These are phyloP conservation scores for Rhynchosporium graminicola DNA, from an alignment of 2,329 filamentous ascomycete genomes.

Conservation along the genomic window DNA sequence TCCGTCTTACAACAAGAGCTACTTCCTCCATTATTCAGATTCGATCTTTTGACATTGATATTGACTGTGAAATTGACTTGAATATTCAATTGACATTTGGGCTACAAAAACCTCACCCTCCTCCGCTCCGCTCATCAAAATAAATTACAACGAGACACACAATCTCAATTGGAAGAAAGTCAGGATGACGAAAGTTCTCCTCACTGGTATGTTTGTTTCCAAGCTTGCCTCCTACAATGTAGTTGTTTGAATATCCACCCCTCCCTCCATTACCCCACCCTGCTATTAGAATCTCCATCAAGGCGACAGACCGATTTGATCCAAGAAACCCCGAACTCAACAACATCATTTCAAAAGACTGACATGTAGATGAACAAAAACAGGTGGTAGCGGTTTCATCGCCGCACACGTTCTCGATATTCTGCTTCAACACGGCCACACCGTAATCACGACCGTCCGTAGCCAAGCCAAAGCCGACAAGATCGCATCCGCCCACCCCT, in stretches of 20 bases:
- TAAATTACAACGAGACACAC: neutral
- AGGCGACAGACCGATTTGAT: too few species aligned
- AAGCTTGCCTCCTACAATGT: neutral
- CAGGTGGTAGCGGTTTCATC: slow-evolving; percentile 55
- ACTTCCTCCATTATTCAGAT: too few species aligned
- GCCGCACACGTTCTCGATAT: slow-evolving; percentile 54
- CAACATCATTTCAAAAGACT: slow-evolving; percentile 10
- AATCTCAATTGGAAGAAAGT: neutral
- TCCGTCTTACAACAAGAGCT: too few species aligned
- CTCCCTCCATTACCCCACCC: slow-evolving; percentile 27
- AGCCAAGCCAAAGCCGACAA: slow-evolving; percentile 50
- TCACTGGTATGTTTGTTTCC: slow-evolving; percentile 25
- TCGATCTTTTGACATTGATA: too few species aligned
- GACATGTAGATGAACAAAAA: neutral
- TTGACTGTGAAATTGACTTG: too few species aligned
- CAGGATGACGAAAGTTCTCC: slow-evolving; percentile 33
- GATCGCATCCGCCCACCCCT: slow-evolving; percentile 46
- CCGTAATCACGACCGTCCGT: slow-evolving; percentile 50
- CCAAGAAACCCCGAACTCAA: neutral
- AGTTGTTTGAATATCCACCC: neutral
- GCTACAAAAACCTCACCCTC: neutral
- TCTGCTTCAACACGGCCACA: slow-evolving; percentile 43
- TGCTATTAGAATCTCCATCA: neutral
- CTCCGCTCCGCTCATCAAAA: neutral
- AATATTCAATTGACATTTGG: neutral